A percentile compares a stretch with the other conserved stretches of the same genome.
phyloP scores from a whole-genome alignment of 202 grass and related monocot genomes.

The Elaeis oleifera region DNA sequence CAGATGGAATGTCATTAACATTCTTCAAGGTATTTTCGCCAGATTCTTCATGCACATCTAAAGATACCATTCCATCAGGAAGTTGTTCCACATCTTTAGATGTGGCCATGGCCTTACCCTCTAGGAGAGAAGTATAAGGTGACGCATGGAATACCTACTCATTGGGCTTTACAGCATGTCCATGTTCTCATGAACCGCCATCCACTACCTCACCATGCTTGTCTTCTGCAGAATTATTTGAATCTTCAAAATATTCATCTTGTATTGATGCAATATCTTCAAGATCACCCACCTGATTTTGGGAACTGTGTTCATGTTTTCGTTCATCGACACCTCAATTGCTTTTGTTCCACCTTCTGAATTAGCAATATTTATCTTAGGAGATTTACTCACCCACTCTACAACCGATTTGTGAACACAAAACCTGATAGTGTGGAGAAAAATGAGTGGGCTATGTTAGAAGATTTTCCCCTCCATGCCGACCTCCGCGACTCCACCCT shows the following conservation, averaged over 20 bases:
- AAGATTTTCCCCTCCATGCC: too few species aligned
- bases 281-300: constrained; percentile 23
- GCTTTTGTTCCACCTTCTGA: constrained; percentile 2
- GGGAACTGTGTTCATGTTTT: constrained; percentile 27
- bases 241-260: constrained; percentile 25
- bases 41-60: constrained; percentile 26
- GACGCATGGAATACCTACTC: constrained; percentile 15
- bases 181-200: constrained; percentile 19
- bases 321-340: constrained; percentile 17
- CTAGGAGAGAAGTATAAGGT: constrained; percentile 2
- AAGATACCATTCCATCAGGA: constrained; percentile 32
- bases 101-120: constrained; percentile 3
- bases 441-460: too few species aligned
- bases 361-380: constrained; percentile 6
- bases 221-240: constrained; percentile 4
- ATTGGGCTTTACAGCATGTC: constrained; percentile 18
- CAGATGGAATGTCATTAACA: constrained; percentile 5
- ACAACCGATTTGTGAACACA: constrained; percentile 5
- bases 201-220: constrained; percentile 21
- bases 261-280: constrained; percentile 11
- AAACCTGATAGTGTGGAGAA: too few species aligned
- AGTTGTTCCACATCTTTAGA: constrained; percentile 39
- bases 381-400: constrained; percentile 16
- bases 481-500: too few species aligned
- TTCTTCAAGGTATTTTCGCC: constrained; percentile 8